These are phyloP conservation scores for Cucurbita argyrosperma DNA, from an alignment of 306 rosid genomes.

Conservation along the genomic window DNA sequence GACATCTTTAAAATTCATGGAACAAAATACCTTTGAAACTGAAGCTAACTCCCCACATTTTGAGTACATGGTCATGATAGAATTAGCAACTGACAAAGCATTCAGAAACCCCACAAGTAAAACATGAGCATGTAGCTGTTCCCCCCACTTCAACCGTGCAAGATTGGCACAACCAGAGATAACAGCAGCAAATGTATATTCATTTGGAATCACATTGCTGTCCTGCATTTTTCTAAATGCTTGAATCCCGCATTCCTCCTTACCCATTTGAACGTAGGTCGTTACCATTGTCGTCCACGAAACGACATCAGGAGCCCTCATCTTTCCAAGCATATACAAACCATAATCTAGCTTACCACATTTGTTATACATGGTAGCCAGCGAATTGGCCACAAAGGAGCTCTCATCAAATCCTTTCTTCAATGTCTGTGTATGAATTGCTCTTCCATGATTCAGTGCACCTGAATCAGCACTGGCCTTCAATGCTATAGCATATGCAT, in stretches of 20 bases:
- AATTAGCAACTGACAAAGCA: slow-evolving; percentile 54
- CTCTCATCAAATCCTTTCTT: slow-evolving; percentile 51
- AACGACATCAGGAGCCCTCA: slow-evolving; percentile 54
- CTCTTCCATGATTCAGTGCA: slow-evolving; percentile 42
- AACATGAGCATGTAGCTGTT: slow-evolving; percentile 45
- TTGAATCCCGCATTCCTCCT: slow-evolving; percentile 37
- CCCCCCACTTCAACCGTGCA: slow-evolving; percentile 41
- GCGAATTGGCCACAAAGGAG: slow-evolving; percentile 49
- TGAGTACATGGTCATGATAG: slow-evolving; percentile 52
- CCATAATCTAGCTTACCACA: slow-evolving; percentile 56
- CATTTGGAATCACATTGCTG: slow-evolving; percentile 46
- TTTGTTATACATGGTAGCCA: slow-evolving; percentile 60
- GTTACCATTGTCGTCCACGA: slow-evolving; percentile 65
- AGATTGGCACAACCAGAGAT: slow-evolving; percentile 57
- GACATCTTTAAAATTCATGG: slow-evolving; percentile 42
- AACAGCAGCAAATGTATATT: slow-evolving; percentile 55
- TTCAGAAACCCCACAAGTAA: slow-evolving; percentile 36
- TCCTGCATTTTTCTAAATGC: slow-evolving; percentile 48
- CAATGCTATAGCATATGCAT: background rate
- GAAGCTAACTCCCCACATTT: slow-evolving; percentile 43
- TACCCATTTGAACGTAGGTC: slow-evolving; percentile 34
- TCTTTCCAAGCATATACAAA: slow-evolving; percentile 37
- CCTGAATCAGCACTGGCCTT: slow-evolving; percentile 42
- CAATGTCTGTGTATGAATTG: slow-evolving; percentile 44
- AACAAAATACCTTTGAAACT: slow-evolving; percentile 41